Base-by-base conservation (phyloP, 441 rosid genomes). In the Corymbia citriodora region DNA sequence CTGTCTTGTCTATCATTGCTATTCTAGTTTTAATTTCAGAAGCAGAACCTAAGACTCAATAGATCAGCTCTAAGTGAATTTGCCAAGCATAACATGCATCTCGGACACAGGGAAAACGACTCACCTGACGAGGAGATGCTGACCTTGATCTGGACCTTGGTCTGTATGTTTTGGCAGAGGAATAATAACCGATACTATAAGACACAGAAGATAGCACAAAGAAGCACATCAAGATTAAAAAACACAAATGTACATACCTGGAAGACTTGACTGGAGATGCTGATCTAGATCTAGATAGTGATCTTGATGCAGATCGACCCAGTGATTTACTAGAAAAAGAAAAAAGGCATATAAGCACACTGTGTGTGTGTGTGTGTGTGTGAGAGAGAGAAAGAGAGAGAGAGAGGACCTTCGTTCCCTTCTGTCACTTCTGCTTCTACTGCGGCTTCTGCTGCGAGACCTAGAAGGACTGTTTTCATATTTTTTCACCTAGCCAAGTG, bases 391-490 rank as follows among this genome's bases (percentile, higher is more conserved):
- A 81, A 36, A 61, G 27, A n/a, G 12, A 40, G 55, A 50, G 29
- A 31, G 57, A 61, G 52, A n/a, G 68, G 29, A 96, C 99, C 98
- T 96, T 89, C 94, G 87, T 48, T 94, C 93, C 90, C 97, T 96
- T 92, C 99, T 94, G 3, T 91, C 50, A 49, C 95, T 91, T 3
- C 92, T 57, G 48, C 96, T 88, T 4, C 94, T 87, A 87, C 96
- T 93, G 17, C 94, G 92, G 93, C 99, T 96, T 90, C 98, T 91
- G 88, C 98, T 97, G 57, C 91, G 93, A 93, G 97, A 96, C 92
- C 97, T 97, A 31, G 99, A 96, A 54, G 93, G 99, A 87, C 96
- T 93, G 89, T 92, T 83, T 87, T 96, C 96, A 89, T 95, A 92
- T 59, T 89, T 95, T 94, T 91, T 98, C 92, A 98, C 99, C 99